Conservation (phyloP, 768 basidiomycete species). For the Pisolithus sp. region DNA sequence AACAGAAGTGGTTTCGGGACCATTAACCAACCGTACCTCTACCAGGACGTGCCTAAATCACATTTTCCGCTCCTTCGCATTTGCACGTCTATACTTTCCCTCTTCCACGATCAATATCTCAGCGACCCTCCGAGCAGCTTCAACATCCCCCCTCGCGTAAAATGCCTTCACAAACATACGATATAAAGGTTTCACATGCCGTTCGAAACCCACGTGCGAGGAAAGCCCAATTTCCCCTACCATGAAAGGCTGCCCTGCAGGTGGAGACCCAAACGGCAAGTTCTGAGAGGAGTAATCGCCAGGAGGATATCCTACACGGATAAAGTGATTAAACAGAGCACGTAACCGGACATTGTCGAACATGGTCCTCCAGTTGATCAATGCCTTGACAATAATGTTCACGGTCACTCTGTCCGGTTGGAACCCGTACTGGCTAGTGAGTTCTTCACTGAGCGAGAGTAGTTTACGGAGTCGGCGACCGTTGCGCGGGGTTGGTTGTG, state of each 20-base stretch:
- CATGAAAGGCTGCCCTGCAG: conserved; percentile 11
- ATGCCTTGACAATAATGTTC: conserved; percentile 60
- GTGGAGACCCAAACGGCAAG: conserved; percentile 43
- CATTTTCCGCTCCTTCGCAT: not conserved
- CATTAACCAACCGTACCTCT: too few relatives aligned
- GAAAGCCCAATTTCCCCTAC: conserved; percentile 30
- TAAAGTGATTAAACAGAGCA: conserved; percentile 57
- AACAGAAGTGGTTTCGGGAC: too few relatives aligned
- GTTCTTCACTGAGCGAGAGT: conserved; percentile 32
- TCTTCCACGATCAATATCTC: conserved; percentile 47
- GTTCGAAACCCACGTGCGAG: conserved; percentile 45
- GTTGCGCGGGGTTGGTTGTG: conserved; percentile 30
- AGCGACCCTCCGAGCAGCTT: conserved; percentile 46
- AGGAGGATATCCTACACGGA: conserved; percentile 53
- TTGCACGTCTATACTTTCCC: conserved; percentile 5
- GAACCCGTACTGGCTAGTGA: conserved; percentile 44
- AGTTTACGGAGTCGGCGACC: conserved; percentile 41
- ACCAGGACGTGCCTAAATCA: too few relatives aligned
- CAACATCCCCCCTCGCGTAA: conserved; percentile 45
- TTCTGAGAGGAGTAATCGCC: conserved; percentile 20
- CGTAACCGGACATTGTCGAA: conserved; percentile 41
- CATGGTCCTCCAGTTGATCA: conserved; percentile 45
- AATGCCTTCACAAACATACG: conserved; percentile 69
- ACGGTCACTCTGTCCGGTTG: conserved; percentile 60
- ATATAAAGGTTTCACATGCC: conserved; percentile 62